phyloP scores from a whole-genome alignment of 169 alveolate species.

The Plasmodium gonderi region DNA sequence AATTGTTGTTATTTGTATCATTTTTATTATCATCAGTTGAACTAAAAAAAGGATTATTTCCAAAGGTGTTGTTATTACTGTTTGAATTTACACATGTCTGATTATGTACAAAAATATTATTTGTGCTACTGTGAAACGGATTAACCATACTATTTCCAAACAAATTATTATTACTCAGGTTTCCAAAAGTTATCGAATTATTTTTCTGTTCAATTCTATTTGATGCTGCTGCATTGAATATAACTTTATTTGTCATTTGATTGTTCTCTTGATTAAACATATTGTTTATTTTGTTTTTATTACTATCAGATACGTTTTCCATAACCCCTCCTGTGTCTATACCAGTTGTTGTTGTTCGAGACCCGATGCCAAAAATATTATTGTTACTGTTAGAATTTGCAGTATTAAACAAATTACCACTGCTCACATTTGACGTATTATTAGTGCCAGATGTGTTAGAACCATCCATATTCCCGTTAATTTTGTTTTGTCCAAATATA shows the following conservation, averaged over 20 bases:
- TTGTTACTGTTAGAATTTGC: background rate
- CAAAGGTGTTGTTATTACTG: background rate
- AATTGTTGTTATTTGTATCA: background rate
- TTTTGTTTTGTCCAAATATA: slow-evolving; percentile 59
- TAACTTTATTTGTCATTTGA: background rate
- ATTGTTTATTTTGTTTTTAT: background rate
- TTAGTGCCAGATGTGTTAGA: background rate
- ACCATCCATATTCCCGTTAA: background rate
- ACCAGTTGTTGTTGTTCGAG: background rate
- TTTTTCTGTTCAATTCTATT: slow-evolving; percentile 7
- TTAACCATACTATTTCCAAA: background rate
- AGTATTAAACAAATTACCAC: background rate
- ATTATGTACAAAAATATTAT: background rate
- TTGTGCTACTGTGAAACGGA: background rate
- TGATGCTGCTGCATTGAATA: slow-evolving; percentile 1
- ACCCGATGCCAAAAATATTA: background rate
- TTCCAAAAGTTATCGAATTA: background rate
- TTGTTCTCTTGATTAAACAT: slow-evolving; percentile 3
- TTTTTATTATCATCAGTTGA: background rate
- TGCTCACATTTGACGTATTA: background rate
- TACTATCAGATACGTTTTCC: background rate
- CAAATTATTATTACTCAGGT: background rate
- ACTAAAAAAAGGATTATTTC: background rate
- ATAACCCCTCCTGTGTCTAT: background rate
- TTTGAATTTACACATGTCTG: background rate